Percentiles rank a stretch among this genome's conserved stretches.
These are phyloP conservation scores for Naganishia sp. DNA, from an alignment of 1,284 basidiomycete genomes.

Conservation along the genomic window DNA sequence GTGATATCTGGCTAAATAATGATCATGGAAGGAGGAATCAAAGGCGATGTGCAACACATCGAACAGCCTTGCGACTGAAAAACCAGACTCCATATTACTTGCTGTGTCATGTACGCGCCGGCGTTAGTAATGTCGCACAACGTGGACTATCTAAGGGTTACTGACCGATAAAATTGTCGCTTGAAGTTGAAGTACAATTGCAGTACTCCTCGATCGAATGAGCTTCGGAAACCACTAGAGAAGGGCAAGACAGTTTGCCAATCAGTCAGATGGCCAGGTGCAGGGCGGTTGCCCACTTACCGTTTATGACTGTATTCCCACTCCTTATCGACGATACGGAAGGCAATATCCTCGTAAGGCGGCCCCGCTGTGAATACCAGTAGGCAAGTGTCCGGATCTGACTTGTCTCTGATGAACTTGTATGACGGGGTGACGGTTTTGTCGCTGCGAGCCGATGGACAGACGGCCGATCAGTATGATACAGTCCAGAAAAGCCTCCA, in stretches of 20 bases:
- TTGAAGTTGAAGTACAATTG: slow-evolving; percentile 55
- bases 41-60: no score
- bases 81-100: no score
- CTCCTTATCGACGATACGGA: slow-evolving; percentile 93
- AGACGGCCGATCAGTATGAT: background rate
- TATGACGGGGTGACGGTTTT: slow-evolving; percentile 95
- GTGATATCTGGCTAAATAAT: no score
- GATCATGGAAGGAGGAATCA: no score
- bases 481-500: background rate
- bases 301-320: slow-evolving; percentile 98
- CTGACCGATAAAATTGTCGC: slow-evolving; percentile 45
- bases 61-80: no score
- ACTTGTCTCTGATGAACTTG: slow-evolving; percentile 84
- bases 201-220: slow-evolving; percentile 61
- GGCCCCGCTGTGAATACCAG: slow-evolving; percentile 94
- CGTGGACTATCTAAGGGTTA: no score
- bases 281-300: slow-evolving; percentile 54
- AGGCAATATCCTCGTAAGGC: slow-evolving; percentile 98
- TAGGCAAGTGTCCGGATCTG: slow-evolving; percentile 91
- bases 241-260: background rate
- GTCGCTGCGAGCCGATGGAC: slow-evolving; percentile 59
- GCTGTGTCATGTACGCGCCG: no score
- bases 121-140: no score
- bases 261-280: background rate
- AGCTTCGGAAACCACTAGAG: slow-evolving; percentile 58